These are phyloP conservation scores for Rhamnella rubrinervis DNA, from an alignment of 331 rosid species.

Conservation along the genomic window DNA sequence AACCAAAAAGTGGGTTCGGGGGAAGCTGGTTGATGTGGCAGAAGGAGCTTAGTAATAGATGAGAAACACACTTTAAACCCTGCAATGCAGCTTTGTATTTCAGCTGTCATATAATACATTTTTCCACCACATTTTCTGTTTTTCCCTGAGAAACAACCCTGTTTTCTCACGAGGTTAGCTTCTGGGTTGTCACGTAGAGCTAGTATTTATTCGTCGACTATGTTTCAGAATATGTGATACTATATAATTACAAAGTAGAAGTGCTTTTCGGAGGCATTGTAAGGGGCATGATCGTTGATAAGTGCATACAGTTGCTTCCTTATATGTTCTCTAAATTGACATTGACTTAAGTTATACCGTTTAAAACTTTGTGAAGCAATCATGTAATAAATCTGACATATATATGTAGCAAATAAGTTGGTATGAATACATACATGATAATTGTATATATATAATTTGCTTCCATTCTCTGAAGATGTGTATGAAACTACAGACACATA, in stretches of 20 bases:
- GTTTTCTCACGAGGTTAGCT: slow-evolving; percentile 4
- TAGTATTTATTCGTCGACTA: slow-evolving; percentile 8
- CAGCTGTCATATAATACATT: slow-evolving; percentile 23
- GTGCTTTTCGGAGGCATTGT: background rate
- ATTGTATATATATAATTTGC: too few relatives aligned
- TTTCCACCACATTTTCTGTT: slow-evolving; percentile 26
- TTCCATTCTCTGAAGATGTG: too few relatives aligned
- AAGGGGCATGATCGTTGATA: background rate
- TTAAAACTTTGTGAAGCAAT: too few relatives aligned
- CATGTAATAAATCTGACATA: too few relatives aligned
- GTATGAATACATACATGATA: too few relatives aligned
- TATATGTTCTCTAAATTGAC: background rate
- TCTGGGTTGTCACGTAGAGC: slow-evolving; percentile 7
- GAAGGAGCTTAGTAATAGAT: slow-evolving; percentile 36
- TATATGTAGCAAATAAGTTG: too few relatives aligned
- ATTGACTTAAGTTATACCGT: background rate
- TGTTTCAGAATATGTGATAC: background rate
- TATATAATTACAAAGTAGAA: background rate
- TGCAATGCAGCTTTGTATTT: slow-evolving; percentile 4
- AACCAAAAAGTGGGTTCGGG: slow-evolving; percentile 79
- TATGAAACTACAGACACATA: too few relatives aligned
- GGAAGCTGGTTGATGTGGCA: slow-evolving; percentile 76
- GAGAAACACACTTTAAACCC: slow-evolving; percentile 6
- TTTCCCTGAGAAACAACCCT: slow-evolving; percentile 2
- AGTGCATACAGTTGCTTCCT: background rate